Base-by-base conservation (phyloP, 2,329 filamentous ascomycete species). In the Intubia oerlemansii region DNA sequence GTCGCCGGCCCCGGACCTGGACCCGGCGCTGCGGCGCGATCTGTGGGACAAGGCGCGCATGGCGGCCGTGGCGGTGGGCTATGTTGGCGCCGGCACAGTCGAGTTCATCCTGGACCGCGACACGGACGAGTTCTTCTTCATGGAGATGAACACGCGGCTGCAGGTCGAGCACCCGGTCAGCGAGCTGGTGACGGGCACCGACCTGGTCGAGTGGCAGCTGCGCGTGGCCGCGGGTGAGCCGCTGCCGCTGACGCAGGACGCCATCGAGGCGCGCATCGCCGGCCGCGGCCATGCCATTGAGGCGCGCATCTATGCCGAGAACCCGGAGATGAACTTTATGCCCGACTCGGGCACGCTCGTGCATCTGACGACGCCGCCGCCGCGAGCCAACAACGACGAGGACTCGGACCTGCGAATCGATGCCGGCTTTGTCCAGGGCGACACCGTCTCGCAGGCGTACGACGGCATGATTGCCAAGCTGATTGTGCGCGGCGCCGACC, bases 381-480 rank as follows among this genome's bases (percentile, higher is more conserved):
- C 30, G 13, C 10, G 25, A 5, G 29, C 24, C 25, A 24, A 11
- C 28, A 37, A 36, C 27, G 32, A 36, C 34, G 38, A 37, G 5
- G 64, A 68, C 21, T 62, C 74, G 1, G 76, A 82, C 37, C 66
- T 95, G 18, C 72, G 88, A 23, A 82, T 98, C 38, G 88, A 98
- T 44, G 82, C 84, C 25, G 88, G 88, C 2, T 95, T 95, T 47
- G 67, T 84, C 17, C 64, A 82, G 39, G 88, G 88, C 16, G 85
- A 92, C 46, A 80, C 81, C 36, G 79, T 98, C 3, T 90, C 84
- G 0, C 80, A 85, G 33, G 79, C 88, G 31, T 98, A 98, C 49
- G 88, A 98, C 41, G 88, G 88, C 17, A 98, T 98, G 88, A 92
- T 98, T 39, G 80, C 88, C 25, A 98, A 98, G 53, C 65, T 98